Evolutionary conservation across 208 protist genomes (phyloP).

Genomic region (Borovskyia barvae): DNA sequence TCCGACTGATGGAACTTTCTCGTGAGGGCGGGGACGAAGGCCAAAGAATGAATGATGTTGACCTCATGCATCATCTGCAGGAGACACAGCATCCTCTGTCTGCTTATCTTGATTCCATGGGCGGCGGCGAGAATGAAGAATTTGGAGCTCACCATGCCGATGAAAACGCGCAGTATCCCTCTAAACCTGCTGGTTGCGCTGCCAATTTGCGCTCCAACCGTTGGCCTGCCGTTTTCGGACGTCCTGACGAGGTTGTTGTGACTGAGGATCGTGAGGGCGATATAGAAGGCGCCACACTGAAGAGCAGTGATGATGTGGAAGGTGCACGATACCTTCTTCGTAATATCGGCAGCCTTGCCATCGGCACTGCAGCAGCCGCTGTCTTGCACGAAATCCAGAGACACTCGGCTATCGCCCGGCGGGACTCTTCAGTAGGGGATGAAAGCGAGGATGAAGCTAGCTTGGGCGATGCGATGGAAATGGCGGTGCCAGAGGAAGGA

Average conservation of each 20-base stretch:
- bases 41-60: neutral
- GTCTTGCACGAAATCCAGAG: slow-evolving; percentile 51
- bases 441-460: slow-evolving; percentile 16
- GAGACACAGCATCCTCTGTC: slow-evolving; percentile 15
- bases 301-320: slow-evolving; percentile 17
- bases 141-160: neutral
- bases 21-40: neutral
- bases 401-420: slow-evolving; percentile 7
- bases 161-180: slow-evolving; percentile 4
- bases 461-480: neutral
- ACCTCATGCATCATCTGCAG: slow-evolving; percentile 16
- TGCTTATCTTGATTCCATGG: slow-evolving; percentile 17
- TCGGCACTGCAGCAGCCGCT: slow-evolving; percentile 31
- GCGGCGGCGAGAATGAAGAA: slow-evolving; percentile 10
- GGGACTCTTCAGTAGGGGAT: slow-evolving; percentile 10
- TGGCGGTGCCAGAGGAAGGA: neutral
- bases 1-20: slow-evolving; percentile 32
- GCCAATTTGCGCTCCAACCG: neutral
- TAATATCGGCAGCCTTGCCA: slow-evolving; percentile 21
- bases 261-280: neutral
- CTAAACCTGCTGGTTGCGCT: slow-evolving; percentile 1
- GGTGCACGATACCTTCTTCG: slow-evolving; percentile 36
- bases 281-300: slow-evolving; percentile 16
- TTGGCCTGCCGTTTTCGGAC: no score
- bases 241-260: no score